Conservation (phyloP, 805 yeast species). For the Isabelozyma gotoi region DNA sequence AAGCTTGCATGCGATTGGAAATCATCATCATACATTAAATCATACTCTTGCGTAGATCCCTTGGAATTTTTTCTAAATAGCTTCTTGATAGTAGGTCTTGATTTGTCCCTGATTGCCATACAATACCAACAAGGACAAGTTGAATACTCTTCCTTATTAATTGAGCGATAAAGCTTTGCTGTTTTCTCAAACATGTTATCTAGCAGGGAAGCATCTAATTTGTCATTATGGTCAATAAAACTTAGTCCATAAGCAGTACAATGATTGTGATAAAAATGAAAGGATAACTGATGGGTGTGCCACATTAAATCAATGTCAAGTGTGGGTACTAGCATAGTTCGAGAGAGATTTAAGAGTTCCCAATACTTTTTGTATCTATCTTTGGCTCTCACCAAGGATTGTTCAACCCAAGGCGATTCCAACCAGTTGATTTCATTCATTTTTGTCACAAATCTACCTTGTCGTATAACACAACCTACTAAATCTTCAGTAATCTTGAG, state of each 20-base stretch:
- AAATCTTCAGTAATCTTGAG: conserved; percentile 17
- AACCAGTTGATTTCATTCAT: conserved; percentile 20
- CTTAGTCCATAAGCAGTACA: conserved; percentile 3
- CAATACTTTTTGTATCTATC: conserved; percentile 18
- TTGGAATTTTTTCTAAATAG: conserved; percentile 4
- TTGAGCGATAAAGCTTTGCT: conserved; percentile 11
- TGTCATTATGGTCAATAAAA: conserved; percentile 23
- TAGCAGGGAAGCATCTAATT: conserved; percentile 17
- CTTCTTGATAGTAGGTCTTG: conserved; percentile 4
- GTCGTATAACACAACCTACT: conserved; percentile 22
- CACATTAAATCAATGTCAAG: conserved; percentile 26
- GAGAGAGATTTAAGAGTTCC: conserved; percentile 3
- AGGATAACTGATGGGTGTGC: conserved; percentile 25
- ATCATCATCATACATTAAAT: conserved; percentile 2
- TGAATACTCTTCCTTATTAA: conserved; percentile 13
- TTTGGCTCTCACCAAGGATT: conserved; percentile 12
- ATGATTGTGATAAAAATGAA: conserved; percentile 12
- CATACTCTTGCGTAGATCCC: neutral
- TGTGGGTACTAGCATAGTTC: conserved; percentile 18
- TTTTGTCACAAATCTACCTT: conserved; percentile 19
- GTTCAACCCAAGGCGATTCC: conserved; percentile 10
- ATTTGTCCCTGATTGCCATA: conserved; percentile 3
- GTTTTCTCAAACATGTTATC: conserved; percentile 15
- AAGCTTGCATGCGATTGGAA: conserved; percentile 12
- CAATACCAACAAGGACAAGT: conserved; percentile 22